These are phyloP conservation scores for Pseudopyricularia javanii DNA, from an alignment of 2,329 filamentous ascomycete species.

Conservation along the genomic window DNA sequence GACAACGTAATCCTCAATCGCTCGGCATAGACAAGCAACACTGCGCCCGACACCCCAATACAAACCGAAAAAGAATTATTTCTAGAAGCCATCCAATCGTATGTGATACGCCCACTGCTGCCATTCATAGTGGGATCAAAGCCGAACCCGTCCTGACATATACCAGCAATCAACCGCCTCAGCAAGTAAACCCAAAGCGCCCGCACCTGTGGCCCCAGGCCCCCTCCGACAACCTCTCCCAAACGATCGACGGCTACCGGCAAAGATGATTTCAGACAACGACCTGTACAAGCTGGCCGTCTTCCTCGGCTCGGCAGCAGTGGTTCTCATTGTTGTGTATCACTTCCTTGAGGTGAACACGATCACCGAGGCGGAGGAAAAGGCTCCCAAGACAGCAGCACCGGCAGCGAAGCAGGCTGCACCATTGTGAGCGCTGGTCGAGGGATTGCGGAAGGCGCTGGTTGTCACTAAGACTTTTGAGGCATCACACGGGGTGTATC, in stretches of 20 bases:
- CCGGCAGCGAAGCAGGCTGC: background rate
- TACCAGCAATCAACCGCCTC: too few relatives aligned
- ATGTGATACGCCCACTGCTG: too few relatives aligned
- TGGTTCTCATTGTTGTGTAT: slow-evolving; percentile 89
- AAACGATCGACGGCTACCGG: background rate
- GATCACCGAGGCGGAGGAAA: slow-evolving; percentile 16
- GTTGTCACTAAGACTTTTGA: background rate
- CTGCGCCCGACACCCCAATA: background rate
- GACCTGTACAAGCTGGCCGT: slow-evolving; percentile 86
- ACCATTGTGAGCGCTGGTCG: background rate
- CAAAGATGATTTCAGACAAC: slow-evolving; percentile 84
- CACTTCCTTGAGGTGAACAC: slow-evolving; percentile 95
- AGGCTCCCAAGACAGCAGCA: background rate
- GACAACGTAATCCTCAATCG: background rate
- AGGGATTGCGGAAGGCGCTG: background rate
- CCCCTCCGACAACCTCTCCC: background rate
- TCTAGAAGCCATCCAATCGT: too few relatives aligned
- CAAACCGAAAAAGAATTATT: background rate
- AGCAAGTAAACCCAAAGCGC: too few relatives aligned
- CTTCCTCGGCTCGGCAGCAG: slow-evolving; percentile 78
- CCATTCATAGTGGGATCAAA: too few relatives aligned
- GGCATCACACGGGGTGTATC: background rate
- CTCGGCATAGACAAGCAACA: background rate
- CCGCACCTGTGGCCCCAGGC: background rate
- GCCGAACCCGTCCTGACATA: too few relatives aligned